Percentiles rank a stretch among this genome's conserved stretches.
Evolutionary conservation across 1,284 basidiomycete species (phyloP).

Genomic region (Volvariella surrecta): DNA sequence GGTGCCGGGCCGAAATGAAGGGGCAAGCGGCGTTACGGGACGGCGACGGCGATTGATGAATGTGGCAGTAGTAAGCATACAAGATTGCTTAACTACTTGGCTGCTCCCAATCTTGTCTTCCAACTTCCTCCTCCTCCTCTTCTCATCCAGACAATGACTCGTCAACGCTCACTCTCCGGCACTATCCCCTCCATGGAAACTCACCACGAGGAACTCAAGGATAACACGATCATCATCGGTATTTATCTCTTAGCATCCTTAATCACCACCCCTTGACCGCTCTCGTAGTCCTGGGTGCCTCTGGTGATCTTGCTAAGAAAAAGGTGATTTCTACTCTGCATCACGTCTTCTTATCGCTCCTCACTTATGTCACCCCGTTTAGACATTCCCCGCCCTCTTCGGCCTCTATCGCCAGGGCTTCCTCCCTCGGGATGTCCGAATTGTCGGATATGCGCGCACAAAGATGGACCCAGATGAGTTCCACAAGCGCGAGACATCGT

Average conservation of each 20-base stretch:
- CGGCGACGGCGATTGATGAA: neutral
- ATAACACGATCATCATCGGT: constrained; percentile 87
- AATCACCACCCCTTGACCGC: constrained; percentile 12
- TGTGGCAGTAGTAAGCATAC: too few relatives aligned
- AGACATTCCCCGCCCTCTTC: constrained; percentile 95
- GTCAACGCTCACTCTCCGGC: constrained; percentile 55
- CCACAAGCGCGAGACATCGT: constrained; percentile 72
- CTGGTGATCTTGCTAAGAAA: constrained; percentile 98
- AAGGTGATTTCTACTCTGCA: constrained; percentile 49
- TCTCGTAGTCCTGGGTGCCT: constrained; percentile 83
- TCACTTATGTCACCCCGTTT: constrained; percentile 6
- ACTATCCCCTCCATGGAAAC: constrained; percentile 85
- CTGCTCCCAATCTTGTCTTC: neutral
- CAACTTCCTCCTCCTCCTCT: constrained; percentile 6
- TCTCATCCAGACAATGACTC: constrained; percentile 26
- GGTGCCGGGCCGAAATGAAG: constrained; percentile 6
- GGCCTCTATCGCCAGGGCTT: constrained; percentile 75
- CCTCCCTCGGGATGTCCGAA: constrained; percentile 77
- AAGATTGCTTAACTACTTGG: too few relatives aligned
- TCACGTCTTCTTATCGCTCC: constrained; percentile 6
- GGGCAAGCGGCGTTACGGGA: neutral
- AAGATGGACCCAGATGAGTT: constrained; percentile 89
- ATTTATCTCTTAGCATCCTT: constrained; percentile 20
- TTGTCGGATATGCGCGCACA: constrained; percentile 92
- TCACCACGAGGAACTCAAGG: constrained; percentile 62